Conservation (phyloP, 768 basidiomycete species). For the Brasilioporus rufonigricans region DNA sequence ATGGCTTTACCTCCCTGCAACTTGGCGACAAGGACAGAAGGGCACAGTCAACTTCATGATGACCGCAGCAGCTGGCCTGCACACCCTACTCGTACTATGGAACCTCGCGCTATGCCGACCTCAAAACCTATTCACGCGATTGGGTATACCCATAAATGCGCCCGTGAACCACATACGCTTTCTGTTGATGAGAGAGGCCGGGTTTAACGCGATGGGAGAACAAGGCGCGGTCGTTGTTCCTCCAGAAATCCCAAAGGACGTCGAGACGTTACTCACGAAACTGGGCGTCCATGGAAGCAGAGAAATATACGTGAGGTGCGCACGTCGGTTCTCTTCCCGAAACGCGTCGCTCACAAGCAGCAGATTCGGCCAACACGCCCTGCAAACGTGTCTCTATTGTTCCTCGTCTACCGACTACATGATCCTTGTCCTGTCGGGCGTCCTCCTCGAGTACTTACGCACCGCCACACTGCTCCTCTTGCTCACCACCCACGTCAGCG, state of each 20-base stretch:
- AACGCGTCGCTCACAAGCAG: not conserved
- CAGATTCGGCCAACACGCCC: constrained; percentile 67
- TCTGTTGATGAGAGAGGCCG: constrained; percentile 42
- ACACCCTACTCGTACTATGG: constrained; percentile 17
- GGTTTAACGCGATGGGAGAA: constrained; percentile 29
- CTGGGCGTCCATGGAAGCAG: constrained; percentile 59
- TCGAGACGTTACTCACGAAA: constrained; percentile 53
- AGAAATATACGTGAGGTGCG: constrained; percentile 57
- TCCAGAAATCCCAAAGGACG: constrained; percentile 40
- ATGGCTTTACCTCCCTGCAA: constrained; percentile 14
- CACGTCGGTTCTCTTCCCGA: not conserved
- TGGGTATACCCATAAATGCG: constrained; percentile 54
- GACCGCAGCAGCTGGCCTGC: constrained; percentile 11
- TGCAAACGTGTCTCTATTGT: constrained; percentile 68
- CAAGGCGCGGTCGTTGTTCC: constrained; percentile 9
- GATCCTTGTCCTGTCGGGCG: constrained; percentile 52
- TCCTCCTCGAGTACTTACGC: constrained; percentile 58
- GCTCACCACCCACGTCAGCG: constrained; percentile 41
- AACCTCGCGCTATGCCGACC: constrained; percentile 37
- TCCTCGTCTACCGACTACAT: constrained; percentile 57
- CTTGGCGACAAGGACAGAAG: constrained; percentile 1
- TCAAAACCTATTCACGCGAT: constrained; percentile 57
- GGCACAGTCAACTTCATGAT: constrained; percentile 1
- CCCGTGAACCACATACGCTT: constrained; percentile 52
- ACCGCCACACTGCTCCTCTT: constrained; percentile 48